Evolutionary conservation across 345 rosid species (phyloP), one percentile per base, ranked within the genome.

Genomic region (Moringa oleifera): DNA sequence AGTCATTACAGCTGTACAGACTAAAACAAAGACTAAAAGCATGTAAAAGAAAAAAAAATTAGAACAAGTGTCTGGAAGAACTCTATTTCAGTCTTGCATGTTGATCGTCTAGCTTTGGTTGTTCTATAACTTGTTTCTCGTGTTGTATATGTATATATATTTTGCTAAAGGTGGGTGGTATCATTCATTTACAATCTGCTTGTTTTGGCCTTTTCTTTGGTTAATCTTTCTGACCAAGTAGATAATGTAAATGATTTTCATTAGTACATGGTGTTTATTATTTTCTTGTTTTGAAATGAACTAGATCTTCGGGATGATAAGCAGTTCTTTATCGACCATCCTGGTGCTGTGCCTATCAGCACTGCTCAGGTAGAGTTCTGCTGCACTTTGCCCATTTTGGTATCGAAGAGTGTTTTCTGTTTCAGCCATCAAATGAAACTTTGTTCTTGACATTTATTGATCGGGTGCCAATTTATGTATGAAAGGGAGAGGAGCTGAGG

Each of bases 281-380:
- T 61, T 59, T 74, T 21, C n/a, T 45, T 72, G 28, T 56, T 73
- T 62, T 60, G 45, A 12, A 73, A 65, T 64, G 66, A 64, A 47
- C 56, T 60, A 93, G 99, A 93, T 82, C 96, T 93, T 61, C 86
- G 92, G 70, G 96, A 93, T 69, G 98, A 93, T 66, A 79, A 88
- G 74, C 90, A 93, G 70, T 93, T 88, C 85, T 83, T 86, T 62
- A 49, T 77, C 7, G 92, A 93, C 77, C 96, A 93, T 76, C 99
- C 96, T 60, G 97, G 97, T 55, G 87, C 99, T 63, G 90, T 86
- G 65, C 94, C 96, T 7, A 93, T 93, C 25, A 65, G 84, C 22
- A 74, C 82, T 9, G 89, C 85, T 46, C 97, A 86, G 90, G 96
- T 82, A 77, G 61, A 68, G 7, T 41, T 41, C 12, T 41, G 47